A percentile compares a stretch with the other conserved stretches of the same genome.
phyloP scores from a whole-genome alignment of 495 filamentous ascomycete species.

The Physcia stellaris region DNA sequence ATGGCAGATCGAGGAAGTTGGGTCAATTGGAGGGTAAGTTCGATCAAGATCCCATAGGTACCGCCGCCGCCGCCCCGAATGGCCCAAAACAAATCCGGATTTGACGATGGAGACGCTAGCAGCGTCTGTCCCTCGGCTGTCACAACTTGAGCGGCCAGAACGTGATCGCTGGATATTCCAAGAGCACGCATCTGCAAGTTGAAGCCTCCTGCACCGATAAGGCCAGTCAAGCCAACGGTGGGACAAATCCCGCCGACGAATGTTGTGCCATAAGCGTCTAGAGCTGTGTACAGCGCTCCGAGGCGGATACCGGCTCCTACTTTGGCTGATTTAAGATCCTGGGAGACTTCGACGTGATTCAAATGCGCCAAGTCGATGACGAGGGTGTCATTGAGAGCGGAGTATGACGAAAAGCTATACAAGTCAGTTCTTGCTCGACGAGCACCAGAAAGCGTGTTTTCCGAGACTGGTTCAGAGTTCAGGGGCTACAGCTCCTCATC shows the following conservation, averaged over 20 bases:
- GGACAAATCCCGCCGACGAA: conserved; percentile 8
- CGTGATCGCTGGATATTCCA: conserved; percentile 35
- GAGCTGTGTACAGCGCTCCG: conserved; percentile 3
- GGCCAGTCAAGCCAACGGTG: conserved; percentile 3
- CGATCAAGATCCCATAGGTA: conserved; percentile 33
- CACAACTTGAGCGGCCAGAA: conserved; percentile 31
- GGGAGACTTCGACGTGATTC: conserved; percentile 5
- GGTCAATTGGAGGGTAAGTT: conserved; percentile 19
- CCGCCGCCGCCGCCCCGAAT: conserved; percentile 31
- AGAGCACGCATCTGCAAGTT: conserved; percentile 6
- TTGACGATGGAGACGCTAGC: conserved; percentile 26
- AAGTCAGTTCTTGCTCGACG: background rate
- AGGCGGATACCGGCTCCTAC: conserved; percentile 5
- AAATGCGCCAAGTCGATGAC: conserved; percentile 7
- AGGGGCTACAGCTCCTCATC: too few species aligned
- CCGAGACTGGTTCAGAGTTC: too few species aligned
- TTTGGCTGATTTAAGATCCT: conserved; percentile 3
- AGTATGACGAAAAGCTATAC: conserved; percentile 5
- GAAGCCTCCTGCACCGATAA: conserved; percentile 5
- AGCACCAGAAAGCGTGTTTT: too few species aligned
- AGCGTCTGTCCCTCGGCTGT: conserved; percentile 28
- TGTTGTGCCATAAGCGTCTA: conserved; percentile 1
- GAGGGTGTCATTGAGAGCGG: conserved; percentile 5
- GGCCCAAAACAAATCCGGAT: conserved; percentile 37
- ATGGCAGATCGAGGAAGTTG: conserved; percentile 6